A percentile compares a stretch with the other conserved stretches of the same genome.
These are phyloP conservation scores for Chlorella sp. DNA, from an alignment of 139 green algal species.

Conservation along the genomic window DNA sequence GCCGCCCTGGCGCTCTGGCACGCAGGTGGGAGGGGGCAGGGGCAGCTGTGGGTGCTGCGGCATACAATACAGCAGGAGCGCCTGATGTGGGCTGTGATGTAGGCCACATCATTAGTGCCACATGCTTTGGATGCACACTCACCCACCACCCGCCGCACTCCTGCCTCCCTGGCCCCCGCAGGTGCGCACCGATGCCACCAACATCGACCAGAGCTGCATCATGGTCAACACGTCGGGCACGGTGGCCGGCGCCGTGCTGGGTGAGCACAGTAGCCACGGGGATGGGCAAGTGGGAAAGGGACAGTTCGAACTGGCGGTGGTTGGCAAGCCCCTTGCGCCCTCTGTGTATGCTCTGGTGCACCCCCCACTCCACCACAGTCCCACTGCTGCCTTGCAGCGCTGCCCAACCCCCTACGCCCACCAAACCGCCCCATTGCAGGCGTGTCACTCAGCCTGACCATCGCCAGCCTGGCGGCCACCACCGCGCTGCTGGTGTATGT, in stretches of 20 bases:
- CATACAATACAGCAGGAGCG: no score
- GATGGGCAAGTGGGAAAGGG: neutral
- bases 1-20: neutral
- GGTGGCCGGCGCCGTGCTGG: neutral
- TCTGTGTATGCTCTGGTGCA: neutral
- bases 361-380: neutral
- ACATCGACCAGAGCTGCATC: slow-evolving; percentile 27
- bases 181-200: slow-evolving; percentile 10
- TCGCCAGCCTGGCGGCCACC: slow-evolving; percentile 14
- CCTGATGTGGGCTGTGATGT: no score
- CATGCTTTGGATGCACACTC: no score
- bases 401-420: neutral
- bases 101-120: no score
- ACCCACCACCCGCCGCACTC: no score
- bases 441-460: neutral
- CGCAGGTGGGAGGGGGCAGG: neutral
- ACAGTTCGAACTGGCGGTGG: neutral
- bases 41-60: no score
- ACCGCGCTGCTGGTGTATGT: neutral
- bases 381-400: neutral
- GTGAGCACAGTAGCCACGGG: neutral
- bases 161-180: no score
- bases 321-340: no score
- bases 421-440: neutral
- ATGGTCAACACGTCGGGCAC: neutral